Evolutionary conservation across 495 filamentous ascomycete genomes (phyloP), one percentile per base, ranked within the genome.

Genomic region (Penicillium lagena): DNA sequence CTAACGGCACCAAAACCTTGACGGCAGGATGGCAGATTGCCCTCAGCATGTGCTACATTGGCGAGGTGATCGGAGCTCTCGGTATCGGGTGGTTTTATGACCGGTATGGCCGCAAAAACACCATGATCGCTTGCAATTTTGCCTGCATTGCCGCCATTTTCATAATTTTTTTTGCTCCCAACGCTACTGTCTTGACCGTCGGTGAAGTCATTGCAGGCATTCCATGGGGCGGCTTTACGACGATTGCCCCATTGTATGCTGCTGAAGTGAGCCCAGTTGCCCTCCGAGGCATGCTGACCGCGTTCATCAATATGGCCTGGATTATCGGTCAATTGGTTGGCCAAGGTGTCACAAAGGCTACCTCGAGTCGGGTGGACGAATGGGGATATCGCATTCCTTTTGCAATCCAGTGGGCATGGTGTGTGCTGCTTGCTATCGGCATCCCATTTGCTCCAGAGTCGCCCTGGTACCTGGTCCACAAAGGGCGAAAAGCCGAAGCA

Each of bases 261-360:
- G 81, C 81, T 39, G 85, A 89, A 51, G 80, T 87, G 29, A 80
- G 75, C 54, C 84, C 84, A 8, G 72, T 82, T 1, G 71, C 70
- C 28, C 72, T 88, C 43, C 71, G 84, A n/a, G 73, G 78, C 2
- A 86, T 83, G 55, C 56, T 87, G 32, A 87, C 84, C 0, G 83
- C 81, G 31, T 84, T 83, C 43, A 76, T 87, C 57, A 86, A 86
- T 65, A 73, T 84, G 50, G 85, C 81, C 64, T 88, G 85, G 85
- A 82, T 79, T 9, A 57, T 87, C 15, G 83, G 85, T 4, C 82
- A 86, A 51, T 66, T 82, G 12, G 77, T 89, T 43, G 81, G 73
- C 6, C 78, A 78, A 38, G 83, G 81, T 11, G 82, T 86, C 27
- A 72, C 86, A 46, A 77, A 76, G 51, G 70, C 66, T 29, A 75